Percentiles rank a stretch among this genome's conserved stretches.
Evolutionary conservation across 768 basidiomycete species (phyloP).

Genomic region (Tulasnella sp.): DNA sequence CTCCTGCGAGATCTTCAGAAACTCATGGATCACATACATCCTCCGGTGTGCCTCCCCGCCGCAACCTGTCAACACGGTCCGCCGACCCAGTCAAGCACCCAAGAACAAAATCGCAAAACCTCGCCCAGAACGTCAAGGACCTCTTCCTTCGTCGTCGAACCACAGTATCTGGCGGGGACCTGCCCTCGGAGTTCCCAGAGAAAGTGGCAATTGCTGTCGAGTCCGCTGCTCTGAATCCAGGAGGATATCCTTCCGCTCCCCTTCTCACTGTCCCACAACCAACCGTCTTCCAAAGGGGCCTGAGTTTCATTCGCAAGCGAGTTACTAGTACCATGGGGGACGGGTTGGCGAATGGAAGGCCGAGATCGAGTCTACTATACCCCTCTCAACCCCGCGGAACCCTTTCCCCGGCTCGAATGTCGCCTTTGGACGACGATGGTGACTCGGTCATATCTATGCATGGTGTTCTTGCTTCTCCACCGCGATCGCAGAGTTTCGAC

Average conservation of each 20-base stretch:
- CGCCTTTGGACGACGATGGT: background rate
- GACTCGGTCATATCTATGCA: background rate
- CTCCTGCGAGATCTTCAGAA: background rate
- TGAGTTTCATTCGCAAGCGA: background rate
- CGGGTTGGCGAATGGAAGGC: background rate
- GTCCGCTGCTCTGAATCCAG: background rate
- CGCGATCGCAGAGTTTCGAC: background rate
- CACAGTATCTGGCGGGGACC: background rate
- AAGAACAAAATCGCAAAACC: background rate
- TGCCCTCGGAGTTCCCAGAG: background rate
- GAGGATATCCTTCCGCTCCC: background rate
- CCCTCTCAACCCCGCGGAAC: background rate
- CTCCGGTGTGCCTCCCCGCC: background rate
- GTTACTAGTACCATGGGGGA: background rate
- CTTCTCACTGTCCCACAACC: background rate
- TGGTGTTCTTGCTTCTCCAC: background rate
- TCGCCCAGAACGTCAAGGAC: constrained; percentile 1
- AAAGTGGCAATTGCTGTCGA: background rate
- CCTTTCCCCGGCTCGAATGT: background rate
- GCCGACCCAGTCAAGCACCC: background rate
- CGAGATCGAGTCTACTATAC: background rate
- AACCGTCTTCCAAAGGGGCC: background rate
- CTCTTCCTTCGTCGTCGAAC: background rate
- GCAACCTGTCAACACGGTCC: background rate
- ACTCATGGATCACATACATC: background rate